Evolutionary conservation across 106 monocot genomes (phyloP), one percentile per base, ranked within the genome.

Genomic region (Narthecium ossifragum): DNA sequence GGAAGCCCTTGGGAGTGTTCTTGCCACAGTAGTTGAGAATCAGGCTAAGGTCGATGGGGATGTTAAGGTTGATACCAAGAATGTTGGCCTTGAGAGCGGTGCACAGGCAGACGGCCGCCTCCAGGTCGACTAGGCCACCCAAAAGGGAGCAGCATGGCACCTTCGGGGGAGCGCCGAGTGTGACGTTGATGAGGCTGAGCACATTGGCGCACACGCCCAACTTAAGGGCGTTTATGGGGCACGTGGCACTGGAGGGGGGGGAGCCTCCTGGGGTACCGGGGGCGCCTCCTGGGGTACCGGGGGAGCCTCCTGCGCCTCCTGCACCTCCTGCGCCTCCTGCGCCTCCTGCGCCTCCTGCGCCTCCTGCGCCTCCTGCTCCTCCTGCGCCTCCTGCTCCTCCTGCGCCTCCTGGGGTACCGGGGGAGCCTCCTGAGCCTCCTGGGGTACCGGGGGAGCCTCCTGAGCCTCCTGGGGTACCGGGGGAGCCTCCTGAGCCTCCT

Each of bases 71-170:
- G n/a, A 68, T 38, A 3, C 68, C 68, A 6, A 75, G 68, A n/a
- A 75, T 39, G 54, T 68, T 62, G 13, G 75, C 69, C 55, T 61
- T 67, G 55, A 74, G 55, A 43, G 67, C 74, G 26, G 75, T 75
- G 75, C 75, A 75, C n/a, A 75, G 63, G 62, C 75, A 75, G 14
- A 59, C 50, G 33, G 75, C 75, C 6, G 64, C 68, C 68, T 75
- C 75, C n/a, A 75, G 75, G 45, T 76, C 75, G 23, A 23, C 65
- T 8, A 77, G 70, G 8, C 25, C 25, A 3, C 24, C 58, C 13
- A 58, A 4, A 5, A 58, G 21, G 8, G 58, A 25, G 21, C 58
- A 58, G 37, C 58, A 58, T 38, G 58, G 58, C 25, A 5, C 6
- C 38, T 58, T 58, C 10, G 58, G 38, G 12, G 58, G 58, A 20